A percentile compares a stretch with the other conserved stretches of the same genome.
Conservation (phyloP, 2,329 filamentous ascomycete genomes). For the Clonostachys sp. region DNA sequence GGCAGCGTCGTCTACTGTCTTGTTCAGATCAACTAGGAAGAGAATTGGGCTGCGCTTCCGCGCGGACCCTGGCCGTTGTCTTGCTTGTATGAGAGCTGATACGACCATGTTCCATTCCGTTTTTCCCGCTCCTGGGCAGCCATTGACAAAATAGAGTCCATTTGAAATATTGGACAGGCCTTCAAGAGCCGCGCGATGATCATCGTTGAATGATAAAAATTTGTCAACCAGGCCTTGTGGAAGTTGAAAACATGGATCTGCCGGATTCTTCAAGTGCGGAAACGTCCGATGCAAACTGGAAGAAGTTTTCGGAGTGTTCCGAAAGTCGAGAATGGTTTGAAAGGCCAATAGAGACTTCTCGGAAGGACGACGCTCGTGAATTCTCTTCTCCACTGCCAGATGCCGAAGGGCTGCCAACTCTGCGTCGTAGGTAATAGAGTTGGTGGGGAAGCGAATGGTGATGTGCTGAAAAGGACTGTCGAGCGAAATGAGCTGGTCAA, state of each 20-base stretch:
- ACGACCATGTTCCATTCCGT: constrained; percentile 40
- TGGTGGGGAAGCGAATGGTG: constrained; percentile 17
- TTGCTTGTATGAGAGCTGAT: constrained; percentile 28
- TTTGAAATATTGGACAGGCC: constrained; percentile 28
- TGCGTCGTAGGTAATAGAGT: constrained; percentile 20
- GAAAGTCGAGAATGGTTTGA: constrained; percentile 23
- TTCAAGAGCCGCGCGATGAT: constrained; percentile 29
- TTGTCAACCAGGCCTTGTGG: constrained; percentile 15
- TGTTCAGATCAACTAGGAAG: constrained; percentile 42
- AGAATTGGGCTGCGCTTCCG: constrained; percentile 25
- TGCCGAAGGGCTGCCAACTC: constrained; percentile 21
- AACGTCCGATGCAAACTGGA: constrained; percentile 17
- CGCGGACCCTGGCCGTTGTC: constrained; percentile 11
- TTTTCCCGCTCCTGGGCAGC: constrained; percentile 41
- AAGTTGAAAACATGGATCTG: constrained; percentile 8
- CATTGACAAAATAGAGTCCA: constrained; percentile 37
- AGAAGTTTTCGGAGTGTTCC: constrained; percentile 7
- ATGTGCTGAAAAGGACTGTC: constrained; percentile 12
- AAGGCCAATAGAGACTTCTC: constrained; percentile 18
- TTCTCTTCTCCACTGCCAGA: constrained; percentile 12
- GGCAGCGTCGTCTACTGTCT: constrained; percentile 38
- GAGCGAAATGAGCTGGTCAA: constrained; percentile 10
- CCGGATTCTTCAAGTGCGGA: constrained; percentile 25
- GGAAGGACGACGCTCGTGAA: constrained; percentile 8
- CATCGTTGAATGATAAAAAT: constrained; percentile 24